These are phyloP conservation scores for Forsythia suspensa DNA, from an alignment of 257 asterid species.

Conservation along the genomic window DNA sequence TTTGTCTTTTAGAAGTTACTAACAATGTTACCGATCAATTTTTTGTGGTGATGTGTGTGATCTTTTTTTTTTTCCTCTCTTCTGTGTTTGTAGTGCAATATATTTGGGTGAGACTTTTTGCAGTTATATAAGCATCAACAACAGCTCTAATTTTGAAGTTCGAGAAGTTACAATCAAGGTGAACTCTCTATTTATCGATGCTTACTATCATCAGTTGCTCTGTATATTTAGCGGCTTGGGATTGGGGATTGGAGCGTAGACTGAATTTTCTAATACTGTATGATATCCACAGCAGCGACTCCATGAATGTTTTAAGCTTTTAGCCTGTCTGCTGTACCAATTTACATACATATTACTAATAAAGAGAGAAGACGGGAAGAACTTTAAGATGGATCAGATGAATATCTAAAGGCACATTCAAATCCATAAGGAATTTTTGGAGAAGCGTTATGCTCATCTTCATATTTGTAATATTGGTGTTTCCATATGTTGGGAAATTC, in stretches of 20 bases:
- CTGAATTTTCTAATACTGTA: not conserved
- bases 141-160: constrained; percentile 84
- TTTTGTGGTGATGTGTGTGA: constrained; percentile 6
- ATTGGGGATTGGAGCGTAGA: constrained; percentile 4
- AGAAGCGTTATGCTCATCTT: not conserved
- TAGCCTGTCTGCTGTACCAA: not conserved
- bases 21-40: constrained; percentile 7
- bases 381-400: not conserved
- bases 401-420: not conserved
- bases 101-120: constrained; percentile 98
- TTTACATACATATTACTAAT: not conserved
- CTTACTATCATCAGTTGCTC: not conserved
- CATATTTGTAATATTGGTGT: not conserved
- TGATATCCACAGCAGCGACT: not conserved
- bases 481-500: not conserved
- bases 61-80: not conserved
- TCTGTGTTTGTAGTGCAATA: constrained; percentile 66
- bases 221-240: constrained; percentile 6
- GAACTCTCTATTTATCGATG: constrained; percentile 1
- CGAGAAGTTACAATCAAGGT: constrained; percentile 93
- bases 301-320: not conserved
- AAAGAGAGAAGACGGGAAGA: not conserved
- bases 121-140: constrained; percentile 95
- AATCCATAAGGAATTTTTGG: not conserved
- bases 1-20: not conserved